Evolutionary conservation across 306 rosid genomes (phyloP), one percentile per base, ranked within the genome.

Genomic region (cucumber (Cucumis sativus)): DNA sequence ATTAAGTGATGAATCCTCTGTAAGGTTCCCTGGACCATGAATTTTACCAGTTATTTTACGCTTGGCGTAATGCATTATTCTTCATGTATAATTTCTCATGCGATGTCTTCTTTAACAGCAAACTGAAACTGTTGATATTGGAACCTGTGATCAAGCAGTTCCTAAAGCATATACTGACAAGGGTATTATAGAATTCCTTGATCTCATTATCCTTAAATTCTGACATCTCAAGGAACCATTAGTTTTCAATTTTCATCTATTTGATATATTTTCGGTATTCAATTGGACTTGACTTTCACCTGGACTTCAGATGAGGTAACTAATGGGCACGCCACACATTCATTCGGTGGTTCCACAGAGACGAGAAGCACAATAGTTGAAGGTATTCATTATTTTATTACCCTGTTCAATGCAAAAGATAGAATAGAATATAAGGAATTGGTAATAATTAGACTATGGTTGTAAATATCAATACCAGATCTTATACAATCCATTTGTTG

Each of bases 111-210:
- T 51, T 80, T 82, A 40, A 71, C 88, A 89, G 97, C 90, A 84
- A 79, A 80, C 91, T 76, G 93, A 91, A 80, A 84, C 96, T 77
- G 88, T 96, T 85, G 99, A 96, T 87, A 96, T 96, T 81, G 79
- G 92, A 83, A 96, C 99, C 81, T 92, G 96, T 86, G 98, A 92
- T 76, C 97, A 88, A 77, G 81, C 93, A 55, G 85, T 91, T 86
- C 97, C 97, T 10, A 96, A 85, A 88, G 97, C 97, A 54, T 89
- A 87, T 84, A 96, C 96, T 56, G 89, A 84, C 63, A 88, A 89
- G 82, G 97, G 97, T 96, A 92, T 61, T 56, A 33, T 77, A 82
- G 74, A 57, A 71, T 57, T 64, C 28, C 67, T 77, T 79, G 72
- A 25, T 57, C 75, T 78, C 33, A 62, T 55, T 51, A 78, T 80